Evolutionary conservation across 805 yeast genomes (phyloP).

Genomic region (Candida parachauliodes): DNA sequence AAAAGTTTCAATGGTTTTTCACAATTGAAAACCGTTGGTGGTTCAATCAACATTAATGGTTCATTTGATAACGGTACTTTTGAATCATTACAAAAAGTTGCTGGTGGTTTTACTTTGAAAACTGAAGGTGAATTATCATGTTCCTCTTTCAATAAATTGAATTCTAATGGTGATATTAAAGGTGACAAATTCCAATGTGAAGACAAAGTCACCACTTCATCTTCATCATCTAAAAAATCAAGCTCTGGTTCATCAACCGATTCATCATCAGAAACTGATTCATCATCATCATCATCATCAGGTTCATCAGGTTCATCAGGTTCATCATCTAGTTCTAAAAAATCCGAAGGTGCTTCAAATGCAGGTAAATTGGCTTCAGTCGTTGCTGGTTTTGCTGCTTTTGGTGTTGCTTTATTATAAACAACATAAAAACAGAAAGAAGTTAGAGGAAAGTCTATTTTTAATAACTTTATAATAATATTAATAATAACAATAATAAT

Average conservation of each 20-base stretch:
- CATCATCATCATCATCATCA: slow-evolving; percentile 18
- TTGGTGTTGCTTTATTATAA: slow-evolving; percentile 34
- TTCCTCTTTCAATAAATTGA: slow-evolving; percentile 64
- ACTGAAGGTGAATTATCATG: slow-evolving; percentile 79
- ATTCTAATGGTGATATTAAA: slow-evolving; percentile 77
- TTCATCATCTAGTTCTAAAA: slow-evolving; percentile 17
- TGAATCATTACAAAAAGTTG: slow-evolving; percentile 68
- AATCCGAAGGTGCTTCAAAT: slow-evolving; percentile 23
- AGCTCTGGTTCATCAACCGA: slow-evolving; percentile 19
- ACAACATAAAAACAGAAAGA: no score
- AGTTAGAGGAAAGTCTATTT: no score
- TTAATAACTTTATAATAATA: no score
- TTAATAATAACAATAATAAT: no score
- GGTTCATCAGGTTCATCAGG: slow-evolving; percentile 15
- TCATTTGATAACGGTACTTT: slow-evolving; percentile 76
- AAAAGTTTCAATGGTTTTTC: slow-evolving; percentile 68
- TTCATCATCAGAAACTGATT: slow-evolving; percentile 23
- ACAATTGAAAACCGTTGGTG: slow-evolving; percentile 69
- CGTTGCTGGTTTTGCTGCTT: slow-evolving; percentile 31
- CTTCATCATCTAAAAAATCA: slow-evolving; percentile 40
- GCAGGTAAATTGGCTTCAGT: slow-evolving; percentile 24
- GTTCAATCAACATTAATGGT: slow-evolving; percentile 84
- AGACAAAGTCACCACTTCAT: slow-evolving; percentile 50
- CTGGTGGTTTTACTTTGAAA: slow-evolving; percentile 88
- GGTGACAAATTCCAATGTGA: slow-evolving; percentile 84